phyloP scores from a whole-genome alignment of 768 basidiomycete genomes.

The Termitomyces sp. region DNA sequence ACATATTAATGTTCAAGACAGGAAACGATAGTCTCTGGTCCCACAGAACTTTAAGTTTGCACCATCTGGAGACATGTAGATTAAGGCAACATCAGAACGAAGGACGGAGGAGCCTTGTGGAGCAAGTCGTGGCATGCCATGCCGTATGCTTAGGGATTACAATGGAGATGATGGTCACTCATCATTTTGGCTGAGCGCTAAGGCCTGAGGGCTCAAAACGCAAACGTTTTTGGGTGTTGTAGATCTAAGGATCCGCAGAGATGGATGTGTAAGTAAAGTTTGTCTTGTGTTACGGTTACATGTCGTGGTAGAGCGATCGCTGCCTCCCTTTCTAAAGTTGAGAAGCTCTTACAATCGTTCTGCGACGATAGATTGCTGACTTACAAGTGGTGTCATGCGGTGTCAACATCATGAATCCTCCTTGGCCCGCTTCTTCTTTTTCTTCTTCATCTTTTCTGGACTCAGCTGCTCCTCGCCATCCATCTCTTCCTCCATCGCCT shows the following conservation, averaged over 20 bases:
- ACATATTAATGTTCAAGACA: background rate
- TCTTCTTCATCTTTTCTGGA: conserved; percentile 25
- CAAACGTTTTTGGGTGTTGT: background rate
- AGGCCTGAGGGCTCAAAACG: background rate
- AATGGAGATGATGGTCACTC: background rate
- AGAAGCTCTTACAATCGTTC: background rate
- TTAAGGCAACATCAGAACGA: background rate
- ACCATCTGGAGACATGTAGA: background rate
- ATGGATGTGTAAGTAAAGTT: background rate
- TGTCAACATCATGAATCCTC: conserved; percentile 5
- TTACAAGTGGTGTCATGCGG: background rate
- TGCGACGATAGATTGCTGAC: background rate
- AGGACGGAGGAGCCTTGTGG: background rate
- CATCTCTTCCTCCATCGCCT: conserved; percentile 32
- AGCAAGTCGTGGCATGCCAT: background rate
- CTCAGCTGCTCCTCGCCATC: conserved; percentile 19
- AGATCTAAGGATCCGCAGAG: too few species aligned
- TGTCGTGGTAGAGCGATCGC: background rate
- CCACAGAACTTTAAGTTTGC: conserved; percentile 3
- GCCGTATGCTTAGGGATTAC: background rate
- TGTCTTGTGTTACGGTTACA: background rate
- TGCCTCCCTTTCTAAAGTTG: background rate
- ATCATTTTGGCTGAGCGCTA: background rate
- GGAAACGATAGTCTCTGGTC: background rate
- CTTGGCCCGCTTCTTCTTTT: conserved; percentile 25